Evolutionary conservation across 768 basidiomycete species (phyloP).

Genomic region (Pilatotrama ljubarskyi): DNA sequence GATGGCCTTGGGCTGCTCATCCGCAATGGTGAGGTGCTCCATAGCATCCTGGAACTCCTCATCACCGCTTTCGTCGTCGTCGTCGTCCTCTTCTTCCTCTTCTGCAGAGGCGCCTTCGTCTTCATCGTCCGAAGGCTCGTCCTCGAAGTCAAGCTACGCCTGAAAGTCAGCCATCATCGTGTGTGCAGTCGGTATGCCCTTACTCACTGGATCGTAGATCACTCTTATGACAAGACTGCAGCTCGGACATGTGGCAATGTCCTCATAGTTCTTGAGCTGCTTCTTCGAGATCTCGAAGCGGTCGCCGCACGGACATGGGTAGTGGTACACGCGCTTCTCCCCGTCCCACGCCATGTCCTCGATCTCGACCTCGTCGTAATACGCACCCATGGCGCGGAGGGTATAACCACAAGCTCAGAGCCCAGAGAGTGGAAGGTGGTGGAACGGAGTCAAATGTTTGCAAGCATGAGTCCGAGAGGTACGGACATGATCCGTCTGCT

Average conservation of each 20-base stretch:
- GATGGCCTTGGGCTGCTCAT: slow-evolving; percentile 29
- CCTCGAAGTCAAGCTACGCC: slow-evolving; percentile 78
- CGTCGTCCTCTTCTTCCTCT: slow-evolving; percentile 41
- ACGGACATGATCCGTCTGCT: neutral
- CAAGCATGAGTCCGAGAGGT: neutral
- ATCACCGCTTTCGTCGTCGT: slow-evolving; percentile 39
- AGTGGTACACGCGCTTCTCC: slow-evolving; percentile 83
- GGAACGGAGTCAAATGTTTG: slow-evolving; percentile 2
- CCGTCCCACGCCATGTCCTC: slow-evolving; percentile 95
- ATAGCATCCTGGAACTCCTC: slow-evolving; percentile 64
- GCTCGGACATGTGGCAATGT: slow-evolving; percentile 94
- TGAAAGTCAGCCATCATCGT: neutral
- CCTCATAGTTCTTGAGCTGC: slow-evolving; percentile 87
- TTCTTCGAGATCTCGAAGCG: slow-evolving; percentile 90
- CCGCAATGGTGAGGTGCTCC: slow-evolving; percentile 57
- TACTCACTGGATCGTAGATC: slow-evolving; percentile 89
- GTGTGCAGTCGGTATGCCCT: too few species aligned
- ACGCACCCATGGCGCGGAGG: slow-evolving; percentile 61
- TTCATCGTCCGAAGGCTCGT: slow-evolving; percentile 57
- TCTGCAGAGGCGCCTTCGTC: slow-evolving; percentile 19
- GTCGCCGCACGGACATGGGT: slow-evolving; percentile 97
- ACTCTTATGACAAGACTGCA: slow-evolving; percentile 93
- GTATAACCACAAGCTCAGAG: slow-evolving; percentile 1
- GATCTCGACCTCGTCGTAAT: slow-evolving; percentile 97
- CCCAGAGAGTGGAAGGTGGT: neutral